A percentile compares a stretch with the other conserved stretches of the same genome.
These are phyloP conservation scores for Sporothrix brasiliensis DNA, from an alignment of 2,329 filamentous ascomycete genomes.

Conservation along the genomic window DNA sequence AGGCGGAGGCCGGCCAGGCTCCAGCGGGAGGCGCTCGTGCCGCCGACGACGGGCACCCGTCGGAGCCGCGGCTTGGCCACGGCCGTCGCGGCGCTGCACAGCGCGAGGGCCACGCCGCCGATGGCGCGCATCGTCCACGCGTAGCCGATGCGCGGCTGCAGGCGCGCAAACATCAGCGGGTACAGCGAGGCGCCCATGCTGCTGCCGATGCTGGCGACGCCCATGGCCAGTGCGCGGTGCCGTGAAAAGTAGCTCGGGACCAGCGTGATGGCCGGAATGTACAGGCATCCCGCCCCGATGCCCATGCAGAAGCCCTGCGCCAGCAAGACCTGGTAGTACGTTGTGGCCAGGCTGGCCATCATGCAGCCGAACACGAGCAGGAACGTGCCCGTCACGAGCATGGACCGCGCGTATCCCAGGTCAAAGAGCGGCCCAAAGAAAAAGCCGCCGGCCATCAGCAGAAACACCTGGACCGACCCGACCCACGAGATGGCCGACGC, in stretches of 20 bases:
- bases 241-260: constrained; percentile 63
- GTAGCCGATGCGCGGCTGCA: constrained; percentile 29
- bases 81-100: not conserved
- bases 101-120: constrained; percentile 30
- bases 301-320: constrained; percentile 61
- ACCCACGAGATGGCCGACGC: constrained; percentile 53
- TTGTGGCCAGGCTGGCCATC: constrained; percentile 48
- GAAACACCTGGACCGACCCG: constrained; percentile 51
- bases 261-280: constrained; percentile 57
- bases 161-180: constrained; percentile 29
- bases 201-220: constrained; percentile 61
- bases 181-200: constrained; percentile 54
- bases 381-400: constrained; percentile 44
- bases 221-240: constrained; percentile 63
- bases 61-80: constrained; percentile 2
- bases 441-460: constrained; percentile 48
- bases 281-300: constrained; percentile 58
- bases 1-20: constrained; percentile 3
- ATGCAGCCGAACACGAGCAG: constrained; percentile 53
- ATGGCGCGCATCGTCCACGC: constrained; percentile 32
- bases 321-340: constrained; percentile 55
- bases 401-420: constrained; percentile 46
- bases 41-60: not conserved
- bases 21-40: not conserved
- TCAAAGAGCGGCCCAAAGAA: constrained; percentile 50